phyloP scores from a whole-genome alignment of 2,329 filamentous ascomycete species.

The Sarocladium strictum region DNA sequence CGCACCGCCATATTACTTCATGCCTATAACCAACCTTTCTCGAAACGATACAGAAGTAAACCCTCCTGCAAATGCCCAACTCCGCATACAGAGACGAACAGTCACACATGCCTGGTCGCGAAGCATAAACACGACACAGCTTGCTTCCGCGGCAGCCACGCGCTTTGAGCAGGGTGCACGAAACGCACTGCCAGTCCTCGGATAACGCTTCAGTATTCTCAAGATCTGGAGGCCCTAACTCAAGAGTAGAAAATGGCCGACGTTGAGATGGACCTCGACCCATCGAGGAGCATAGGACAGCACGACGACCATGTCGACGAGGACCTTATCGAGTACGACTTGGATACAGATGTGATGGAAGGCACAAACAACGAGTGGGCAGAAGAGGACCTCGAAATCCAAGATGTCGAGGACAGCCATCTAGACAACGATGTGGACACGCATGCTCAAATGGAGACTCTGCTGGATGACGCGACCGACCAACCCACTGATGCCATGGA shows the following conservation, averaged over 20 bases:
- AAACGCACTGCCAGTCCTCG: not conserved
- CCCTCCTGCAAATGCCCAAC: not conserved
- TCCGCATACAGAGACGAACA: not conserved
- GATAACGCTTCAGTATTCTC: not conserved
- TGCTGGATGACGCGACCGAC: slow-evolving; percentile 15
- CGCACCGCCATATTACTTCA: too few species aligned
- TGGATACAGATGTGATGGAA: slow-evolving; percentile 10
- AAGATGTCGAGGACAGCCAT: slow-evolving; percentile 15
- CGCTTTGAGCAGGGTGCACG: not conserved
- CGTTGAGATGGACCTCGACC: slow-evolving; percentile 11
- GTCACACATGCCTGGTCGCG: not conserved
- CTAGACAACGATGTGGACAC: slow-evolving; percentile 27
- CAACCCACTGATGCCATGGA: slow-evolving; percentile 14
- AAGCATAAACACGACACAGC: not conserved
- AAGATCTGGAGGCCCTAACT: not conserved
- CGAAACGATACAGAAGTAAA: too few species aligned
- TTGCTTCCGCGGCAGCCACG: not conserved
- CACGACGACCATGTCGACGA: slow-evolving; percentile 14
- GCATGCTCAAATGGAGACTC: slow-evolving; percentile 20
- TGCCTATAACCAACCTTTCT: too few species aligned
- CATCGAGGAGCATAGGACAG: slow-evolving; percentile 7
- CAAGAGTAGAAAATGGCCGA: slow-evolving; percentile 3
- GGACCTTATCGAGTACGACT: slow-evolving; percentile 17
- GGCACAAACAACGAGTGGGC: not conserved
- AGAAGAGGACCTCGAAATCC: slow-evolving; percentile 3